Percentiles rank a stretch among this genome's conserved stretches.
Evolutionary conservation across 768 basidiomycete genomes (phyloP).

Genomic region (Russula dissimulans): DNA sequence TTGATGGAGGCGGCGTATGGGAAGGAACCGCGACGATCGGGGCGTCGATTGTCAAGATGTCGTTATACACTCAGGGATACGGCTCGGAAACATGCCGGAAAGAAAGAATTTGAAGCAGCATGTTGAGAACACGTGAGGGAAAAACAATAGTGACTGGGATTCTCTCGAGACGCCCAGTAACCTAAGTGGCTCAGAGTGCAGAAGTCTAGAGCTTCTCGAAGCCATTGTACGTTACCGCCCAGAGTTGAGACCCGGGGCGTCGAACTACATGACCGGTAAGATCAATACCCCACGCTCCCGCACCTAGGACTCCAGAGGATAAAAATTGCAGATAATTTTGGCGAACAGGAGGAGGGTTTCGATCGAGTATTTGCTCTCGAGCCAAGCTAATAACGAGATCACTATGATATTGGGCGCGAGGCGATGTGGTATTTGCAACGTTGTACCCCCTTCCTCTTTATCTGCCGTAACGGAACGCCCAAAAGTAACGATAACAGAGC

Average conservation of each 20-base stretch:
- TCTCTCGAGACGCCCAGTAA: background rate
- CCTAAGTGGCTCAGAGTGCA: too few species aligned
- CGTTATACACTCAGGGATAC: background rate
- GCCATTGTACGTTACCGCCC: too few species aligned
- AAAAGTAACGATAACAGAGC: background rate
- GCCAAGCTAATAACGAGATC: conserved; percentile 6
- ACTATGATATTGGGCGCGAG: background rate
- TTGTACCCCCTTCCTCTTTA: background rate
- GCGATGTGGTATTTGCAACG: background rate
- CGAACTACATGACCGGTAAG: too few species aligned
- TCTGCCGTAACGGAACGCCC: background rate
- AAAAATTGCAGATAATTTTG: background rate
- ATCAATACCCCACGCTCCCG: too few species aligned
- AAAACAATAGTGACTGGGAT: background rate
- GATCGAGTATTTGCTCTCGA: background rate
- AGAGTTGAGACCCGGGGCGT: background rate
- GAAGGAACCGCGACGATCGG: background rate
- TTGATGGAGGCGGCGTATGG: background rate
- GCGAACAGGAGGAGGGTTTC: background rate
- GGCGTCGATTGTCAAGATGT: conserved; percentile 1
- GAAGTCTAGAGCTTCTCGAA: background rate
- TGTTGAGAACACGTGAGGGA: background rate
- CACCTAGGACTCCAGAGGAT: too few species aligned
- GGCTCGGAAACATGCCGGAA: background rate
- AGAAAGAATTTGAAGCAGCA: background rate